Evolutionary conservation across 768 basidiomycete species (phyloP).

Genomic region (Heimioporus sp.): DNA sequence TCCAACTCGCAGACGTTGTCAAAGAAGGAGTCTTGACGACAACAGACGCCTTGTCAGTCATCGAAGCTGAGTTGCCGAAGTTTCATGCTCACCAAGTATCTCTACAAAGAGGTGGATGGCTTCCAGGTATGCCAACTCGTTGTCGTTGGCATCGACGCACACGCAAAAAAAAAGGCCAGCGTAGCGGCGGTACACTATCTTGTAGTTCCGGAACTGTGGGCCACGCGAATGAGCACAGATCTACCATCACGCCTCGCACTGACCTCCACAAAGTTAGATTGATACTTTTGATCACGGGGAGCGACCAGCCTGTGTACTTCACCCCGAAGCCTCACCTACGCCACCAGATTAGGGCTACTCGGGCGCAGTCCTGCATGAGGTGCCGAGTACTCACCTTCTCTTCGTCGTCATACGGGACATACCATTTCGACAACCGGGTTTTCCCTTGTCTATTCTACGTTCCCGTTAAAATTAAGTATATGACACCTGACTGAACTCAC

Average conservation of each 20-base stretch:
- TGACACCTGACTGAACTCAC: conserved; percentile 37
- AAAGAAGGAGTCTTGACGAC: conserved; percentile 83
- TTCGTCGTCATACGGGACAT: conserved; percentile 97
- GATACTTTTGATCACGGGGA: conserved; percentile 97
- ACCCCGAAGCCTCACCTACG: conserved; percentile 85
- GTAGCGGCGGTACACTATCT: conserved; percentile 95
- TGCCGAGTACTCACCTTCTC: conserved; percentile 69
- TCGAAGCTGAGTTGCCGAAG: neutral
- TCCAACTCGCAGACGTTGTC: conserved; percentile 99
- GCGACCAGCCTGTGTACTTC: conserved; percentile 97
- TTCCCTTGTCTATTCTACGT: conserved; percentile 95
- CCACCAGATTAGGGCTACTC: neutral
- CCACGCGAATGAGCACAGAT: conserved; percentile 5
- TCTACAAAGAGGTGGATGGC: conserved; percentile 99
- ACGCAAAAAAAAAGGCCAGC: conserved; percentile 98
- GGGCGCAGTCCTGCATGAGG: neutral
- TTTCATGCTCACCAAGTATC: conserved; percentile 70
- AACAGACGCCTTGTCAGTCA: neutral
- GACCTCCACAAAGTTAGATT: conserved; percentile 99
- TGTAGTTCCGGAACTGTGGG: conserved; percentile 91
- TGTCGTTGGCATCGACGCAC: conserved; percentile 97
- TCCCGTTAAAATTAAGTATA: conserved; percentile 1
- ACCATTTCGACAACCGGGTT: conserved; percentile 97
- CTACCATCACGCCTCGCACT: conserved; percentile 18
- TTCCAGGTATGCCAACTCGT: conserved; percentile 95